Conservation (phyloP, 805 yeast genomes). For the Yamadazyma akitaensis region DNA sequence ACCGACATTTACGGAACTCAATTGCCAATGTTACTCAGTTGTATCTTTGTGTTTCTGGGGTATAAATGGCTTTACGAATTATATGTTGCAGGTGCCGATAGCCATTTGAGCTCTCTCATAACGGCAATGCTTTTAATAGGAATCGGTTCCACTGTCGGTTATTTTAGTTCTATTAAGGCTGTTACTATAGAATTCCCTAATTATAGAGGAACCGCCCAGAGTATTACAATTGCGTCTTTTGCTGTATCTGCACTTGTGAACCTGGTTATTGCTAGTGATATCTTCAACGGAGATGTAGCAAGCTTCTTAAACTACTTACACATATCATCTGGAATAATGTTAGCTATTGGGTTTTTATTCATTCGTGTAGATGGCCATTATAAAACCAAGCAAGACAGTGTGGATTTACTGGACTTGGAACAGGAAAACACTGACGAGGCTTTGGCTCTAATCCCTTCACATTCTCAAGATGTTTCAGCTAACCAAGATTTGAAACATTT, state of each 20-base stretch:
- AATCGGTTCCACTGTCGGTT: slow-evolving; percentile 31
- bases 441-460: slow-evolving; percentile 13
- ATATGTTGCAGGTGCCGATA: slow-evolving; percentile 19
- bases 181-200: slow-evolving; percentile 31
- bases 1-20: slow-evolving; percentile 35
- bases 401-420: slow-evolving; percentile 6
- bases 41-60: slow-evolving; percentile 22
- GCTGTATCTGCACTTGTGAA: slow-evolving; percentile 32
- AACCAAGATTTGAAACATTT: slow-evolving; percentile 15
- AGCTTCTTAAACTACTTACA: slow-evolving; percentile 23
- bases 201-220: slow-evolving; percentile 34
- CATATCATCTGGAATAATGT: slow-evolving; percentile 21
- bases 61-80: slow-evolving; percentile 26
- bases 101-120: slow-evolving; percentile 15
- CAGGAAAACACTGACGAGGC: slow-evolving; percentile 10
- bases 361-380: slow-evolving; percentile 28
- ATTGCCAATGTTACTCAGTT: slow-evolving; percentile 28
- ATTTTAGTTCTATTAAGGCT: slow-evolving; percentile 33
- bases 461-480: slow-evolving; percentile 2
- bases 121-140: slow-evolving; percentile 30
- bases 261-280: slow-evolving; percentile 19
- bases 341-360: slow-evolving; percentile 27
- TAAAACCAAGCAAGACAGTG: slow-evolving; percentile 2
- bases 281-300: slow-evolving; percentile 22
- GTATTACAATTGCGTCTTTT: slow-evolving; percentile 34